These are phyloP conservation scores for Musa troglodytarum DNA, from an alignment of 176 grass and related monocot genomes.

Conservation along the genomic window DNA sequence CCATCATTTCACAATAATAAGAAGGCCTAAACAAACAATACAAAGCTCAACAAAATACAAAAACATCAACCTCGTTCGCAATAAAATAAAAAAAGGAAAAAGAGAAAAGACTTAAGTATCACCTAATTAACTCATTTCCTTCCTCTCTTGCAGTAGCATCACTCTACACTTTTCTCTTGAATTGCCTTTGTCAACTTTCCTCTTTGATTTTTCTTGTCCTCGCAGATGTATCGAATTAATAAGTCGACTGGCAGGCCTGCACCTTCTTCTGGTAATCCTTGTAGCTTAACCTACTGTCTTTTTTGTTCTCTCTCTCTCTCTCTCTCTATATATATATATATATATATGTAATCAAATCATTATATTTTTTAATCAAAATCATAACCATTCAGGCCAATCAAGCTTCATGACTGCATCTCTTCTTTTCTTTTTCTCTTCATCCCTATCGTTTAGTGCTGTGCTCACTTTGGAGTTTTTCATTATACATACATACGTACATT, in stretches of 20 bases:
- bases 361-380: too few species aligned
- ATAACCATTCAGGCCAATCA: too few species aligned
- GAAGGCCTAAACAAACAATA: background rate
- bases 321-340: too few species aligned
- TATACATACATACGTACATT: too few species aligned
- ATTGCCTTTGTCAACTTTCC: background rate
- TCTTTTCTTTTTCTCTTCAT: too few species aligned
- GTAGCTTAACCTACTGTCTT: too few species aligned
- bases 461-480: too few species aligned
- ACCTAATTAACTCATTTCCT: background rate
- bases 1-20: conserved; percentile 23
- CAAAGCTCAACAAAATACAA: background rate
- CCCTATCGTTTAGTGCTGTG: too few species aligned
- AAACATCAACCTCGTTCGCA: conserved; percentile 13
- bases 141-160: background rate
- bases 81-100: background rate
- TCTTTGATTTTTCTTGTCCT: background rate
- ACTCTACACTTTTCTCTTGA: background rate
- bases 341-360: too few species aligned
- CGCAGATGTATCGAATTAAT: conserved; percentile 21
- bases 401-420: too few species aligned
- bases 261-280: background rate
- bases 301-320: too few species aligned
- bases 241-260: conserved; percentile 17
- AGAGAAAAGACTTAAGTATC: background rate